Evolutionary conservation across 345 rosid species (phyloP).

Genomic region (Lepidium aucheri): DNA sequence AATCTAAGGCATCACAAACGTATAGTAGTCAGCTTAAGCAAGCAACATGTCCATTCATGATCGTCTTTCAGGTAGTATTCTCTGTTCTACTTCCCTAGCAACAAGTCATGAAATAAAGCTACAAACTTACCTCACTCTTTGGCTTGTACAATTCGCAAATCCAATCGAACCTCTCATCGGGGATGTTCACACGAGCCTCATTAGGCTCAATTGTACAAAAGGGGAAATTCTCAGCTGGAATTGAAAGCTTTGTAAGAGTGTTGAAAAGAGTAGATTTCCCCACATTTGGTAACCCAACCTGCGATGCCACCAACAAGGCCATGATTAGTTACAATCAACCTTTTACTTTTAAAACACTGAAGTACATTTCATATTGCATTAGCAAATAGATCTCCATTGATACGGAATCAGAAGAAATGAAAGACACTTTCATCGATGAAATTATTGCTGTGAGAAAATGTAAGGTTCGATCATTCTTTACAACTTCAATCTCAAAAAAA

Average conservation of each 20-base stretch:
- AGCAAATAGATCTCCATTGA: constrained; percentile 1
- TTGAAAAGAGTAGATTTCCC: constrained; percentile 97
- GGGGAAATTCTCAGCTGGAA: constrained; percentile 98
- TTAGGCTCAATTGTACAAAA: constrained; percentile 97
- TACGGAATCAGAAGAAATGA: not conserved
- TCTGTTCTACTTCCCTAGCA: not conserved
- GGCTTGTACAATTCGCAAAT: constrained; percentile 80
- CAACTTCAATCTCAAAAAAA: not conserved
- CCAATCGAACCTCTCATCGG: constrained; percentile 95
- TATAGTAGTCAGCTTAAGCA: not conserved
- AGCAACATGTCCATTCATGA: not conserved
- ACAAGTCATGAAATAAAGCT: not conserved
- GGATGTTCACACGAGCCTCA: constrained; percentile 85
- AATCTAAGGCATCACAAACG: constrained; percentile 37
- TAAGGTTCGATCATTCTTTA: not conserved
- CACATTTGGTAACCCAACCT: constrained; percentile 97
- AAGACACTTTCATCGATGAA: not conserved
- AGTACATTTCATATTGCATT: not conserved
- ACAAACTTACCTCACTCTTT: constrained; percentile 59
- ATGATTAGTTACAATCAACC: not conserved
- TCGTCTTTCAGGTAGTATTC: not conserved
- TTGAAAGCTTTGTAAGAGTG: constrained; percentile 82
- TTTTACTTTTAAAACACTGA: not conserved
- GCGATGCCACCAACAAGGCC: not conserved
- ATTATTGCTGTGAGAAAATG: not conserved